phyloP scores from a whole-genome alignment of 1,284 basidiomycete species.

The Boletus smithii region DNA sequence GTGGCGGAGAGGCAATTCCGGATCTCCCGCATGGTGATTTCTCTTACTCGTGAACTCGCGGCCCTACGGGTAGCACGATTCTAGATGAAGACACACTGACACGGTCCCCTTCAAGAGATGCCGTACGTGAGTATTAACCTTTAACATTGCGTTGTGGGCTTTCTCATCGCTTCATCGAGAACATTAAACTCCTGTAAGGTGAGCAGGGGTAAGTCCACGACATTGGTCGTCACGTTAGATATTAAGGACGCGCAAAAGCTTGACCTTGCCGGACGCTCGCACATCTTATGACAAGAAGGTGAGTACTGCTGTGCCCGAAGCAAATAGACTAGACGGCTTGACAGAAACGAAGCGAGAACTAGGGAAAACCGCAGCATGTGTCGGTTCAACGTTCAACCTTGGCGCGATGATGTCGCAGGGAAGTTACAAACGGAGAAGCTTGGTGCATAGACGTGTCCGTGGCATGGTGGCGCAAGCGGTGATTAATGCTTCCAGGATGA shows the following conservation, averaged over 20 bases:
- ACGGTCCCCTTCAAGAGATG: constrained; percentile 1
- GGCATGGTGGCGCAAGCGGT: constrained; percentile 30
- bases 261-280: neutral
- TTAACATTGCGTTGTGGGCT: constrained; percentile 17
- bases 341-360: constrained; percentile 20
- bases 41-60: constrained; percentile 2
- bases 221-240: neutral
- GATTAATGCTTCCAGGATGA: constrained; percentile 34
- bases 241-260: constrained; percentile 1
- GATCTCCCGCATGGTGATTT: neutral
- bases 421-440: constrained; percentile 28
- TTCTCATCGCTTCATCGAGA: constrained; percentile 22
- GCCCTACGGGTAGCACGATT: constrained; percentile 1
- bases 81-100: constrained; percentile 3
- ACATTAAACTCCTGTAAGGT: neutral
- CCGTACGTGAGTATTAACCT: constrained; percentile 15
- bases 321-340: constrained; percentile 7
- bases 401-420: constrained; percentile 30
- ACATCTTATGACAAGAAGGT: constrained; percentile 3
- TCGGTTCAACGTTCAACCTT: constrained; percentile 15
- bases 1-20: neutral
- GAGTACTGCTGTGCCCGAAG: constrained; percentile 4
- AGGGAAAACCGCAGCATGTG: constrained; percentile 11
- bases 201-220: neutral
- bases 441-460: constrained; percentile 21